Evolutionary conservation across 179 eudicot species (phyloP).

Genomic region (Sideroxylon spinosum): DNA sequence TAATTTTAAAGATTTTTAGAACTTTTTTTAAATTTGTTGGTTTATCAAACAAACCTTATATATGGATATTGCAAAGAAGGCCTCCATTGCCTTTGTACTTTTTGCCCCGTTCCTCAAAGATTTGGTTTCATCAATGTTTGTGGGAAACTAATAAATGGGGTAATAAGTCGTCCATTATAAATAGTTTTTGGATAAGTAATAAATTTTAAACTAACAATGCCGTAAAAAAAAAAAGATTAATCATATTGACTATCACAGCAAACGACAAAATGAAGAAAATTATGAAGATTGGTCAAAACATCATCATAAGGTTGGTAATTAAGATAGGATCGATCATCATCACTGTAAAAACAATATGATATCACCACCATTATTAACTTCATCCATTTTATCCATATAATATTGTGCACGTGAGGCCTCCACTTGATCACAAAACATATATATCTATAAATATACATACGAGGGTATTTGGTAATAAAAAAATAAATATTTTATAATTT

Average conservation of each 20-base stretch:
- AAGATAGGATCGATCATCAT: slow-evolving; percentile 19
- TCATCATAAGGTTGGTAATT: slow-evolving; percentile 13
- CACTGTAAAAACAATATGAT: slow-evolving; percentile 13
- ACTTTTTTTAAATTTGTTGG: no score
- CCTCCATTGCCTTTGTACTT: neutral
- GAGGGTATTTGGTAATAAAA: no score
- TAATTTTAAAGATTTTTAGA: no score
- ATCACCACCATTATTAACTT: slow-evolving; percentile 13
- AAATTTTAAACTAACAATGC: neutral
- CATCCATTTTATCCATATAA: neutral
- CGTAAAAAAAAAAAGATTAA: neutral
- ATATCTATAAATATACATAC: neutral
- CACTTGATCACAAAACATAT: neutral
- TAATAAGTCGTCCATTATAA: neutral
- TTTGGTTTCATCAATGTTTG: neutral
- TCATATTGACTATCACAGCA: neutral
- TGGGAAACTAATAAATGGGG: neutral
- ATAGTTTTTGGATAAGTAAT: neutral
- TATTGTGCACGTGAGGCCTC: slow-evolving; percentile 23
- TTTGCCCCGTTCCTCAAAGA: neutral
- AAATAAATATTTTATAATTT: no score
- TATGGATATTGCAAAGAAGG: neutral
- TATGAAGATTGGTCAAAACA: slow-evolving; percentile 15
- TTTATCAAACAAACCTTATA: no score
- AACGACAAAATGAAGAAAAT: neutral